Conservation (phyloP, 2,329 filamentous ascomycete species). For the Berkeleyomyces rouxiae region DNA sequence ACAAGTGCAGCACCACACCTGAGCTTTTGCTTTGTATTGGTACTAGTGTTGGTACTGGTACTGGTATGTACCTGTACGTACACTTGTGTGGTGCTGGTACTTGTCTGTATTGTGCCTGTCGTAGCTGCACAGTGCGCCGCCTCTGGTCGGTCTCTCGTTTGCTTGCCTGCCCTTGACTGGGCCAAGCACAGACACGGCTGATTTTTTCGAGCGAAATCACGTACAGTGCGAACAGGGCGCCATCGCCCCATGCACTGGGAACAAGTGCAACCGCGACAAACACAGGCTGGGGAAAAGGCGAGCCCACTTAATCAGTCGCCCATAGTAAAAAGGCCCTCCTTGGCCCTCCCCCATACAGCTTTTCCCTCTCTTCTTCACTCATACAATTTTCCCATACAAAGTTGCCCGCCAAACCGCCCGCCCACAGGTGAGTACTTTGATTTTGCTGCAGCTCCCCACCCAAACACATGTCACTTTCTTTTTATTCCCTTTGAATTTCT, state of each 20-base stretch:
- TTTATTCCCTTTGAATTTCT: conserved; percentile 7
- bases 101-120: no score
- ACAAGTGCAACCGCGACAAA: conserved; percentile 12
- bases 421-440: conserved; percentile 36
- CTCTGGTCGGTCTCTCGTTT: no score
- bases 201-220: not conserved
- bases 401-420: conserved; percentile 34
- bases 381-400: conserved; percentile 44
- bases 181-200: conserved; percentile 2
- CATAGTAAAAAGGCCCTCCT: conserved; percentile 47
- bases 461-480: conserved; percentile 16
- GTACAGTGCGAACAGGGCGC: conserved; percentile 4
- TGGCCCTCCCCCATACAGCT: conserved; percentile 38
- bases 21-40: no score
- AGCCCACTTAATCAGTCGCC: conserved; percentile 40
- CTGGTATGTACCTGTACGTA: no score
- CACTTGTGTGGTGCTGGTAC: no score
- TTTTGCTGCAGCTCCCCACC: conserved; percentile 19
- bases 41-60: no score
- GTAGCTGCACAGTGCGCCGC: not conserved
- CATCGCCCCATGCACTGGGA: not conserved
- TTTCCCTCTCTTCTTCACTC: conserved; percentile 40
- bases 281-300: not conserved
- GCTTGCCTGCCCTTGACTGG: not conserved
- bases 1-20: no score